A percentile compares a stretch with the other conserved stretches of the same genome.
phyloP scores from a whole-genome alignment of 495 filamentous ascomycete species.

The Penicillium coffeae region DNA sequence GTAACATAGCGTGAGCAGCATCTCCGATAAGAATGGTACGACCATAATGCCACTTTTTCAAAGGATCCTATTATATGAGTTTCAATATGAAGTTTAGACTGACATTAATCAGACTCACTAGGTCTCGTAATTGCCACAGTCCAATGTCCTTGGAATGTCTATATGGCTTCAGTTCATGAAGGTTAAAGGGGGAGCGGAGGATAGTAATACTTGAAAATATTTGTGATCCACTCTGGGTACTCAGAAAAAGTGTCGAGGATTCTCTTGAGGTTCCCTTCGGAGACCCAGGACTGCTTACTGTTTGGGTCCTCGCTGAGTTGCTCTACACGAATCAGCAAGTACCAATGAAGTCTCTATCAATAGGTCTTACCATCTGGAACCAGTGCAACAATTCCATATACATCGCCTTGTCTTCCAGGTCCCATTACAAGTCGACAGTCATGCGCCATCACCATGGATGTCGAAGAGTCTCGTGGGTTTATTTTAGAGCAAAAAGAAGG shows the following conservation, averaged over 20 bases:
- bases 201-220: conserved; percentile 16
- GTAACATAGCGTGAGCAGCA: conserved; percentile 43
- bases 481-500: conserved; percentile 22
- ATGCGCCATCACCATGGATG: conserved; percentile 20
- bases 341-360: too few relatives aligned
- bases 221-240: conserved; percentile 29
- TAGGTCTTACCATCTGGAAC: conserved; percentile 22
- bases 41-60: conserved; percentile 32
- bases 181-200: neutral
- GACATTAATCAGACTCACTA: conserved; percentile 14
- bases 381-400: conserved; percentile 19
- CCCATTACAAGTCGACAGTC: conserved; percentile 23
- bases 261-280: conserved; percentile 27
- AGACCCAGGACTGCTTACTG: conserved; percentile 15
- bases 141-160: conserved; percentile 22
- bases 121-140: conserved; percentile 43
- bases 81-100: too few relatives aligned
- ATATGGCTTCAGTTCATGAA: neutral
- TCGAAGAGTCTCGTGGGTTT: conserved; percentile 20
- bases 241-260: conserved; percentile 36
- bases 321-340: conserved; percentile 9
- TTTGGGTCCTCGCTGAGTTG: conserved; percentile 24
- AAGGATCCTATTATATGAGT: conserved; percentile 20
- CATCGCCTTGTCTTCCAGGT: conserved; percentile 18
- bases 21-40: conserved; percentile 43